Percentiles rank a stretch among this genome's conserved stretches.
Conservation (phyloP, 1,139 yeast species). For the Debaryomyces psychrophilus region DNA sequence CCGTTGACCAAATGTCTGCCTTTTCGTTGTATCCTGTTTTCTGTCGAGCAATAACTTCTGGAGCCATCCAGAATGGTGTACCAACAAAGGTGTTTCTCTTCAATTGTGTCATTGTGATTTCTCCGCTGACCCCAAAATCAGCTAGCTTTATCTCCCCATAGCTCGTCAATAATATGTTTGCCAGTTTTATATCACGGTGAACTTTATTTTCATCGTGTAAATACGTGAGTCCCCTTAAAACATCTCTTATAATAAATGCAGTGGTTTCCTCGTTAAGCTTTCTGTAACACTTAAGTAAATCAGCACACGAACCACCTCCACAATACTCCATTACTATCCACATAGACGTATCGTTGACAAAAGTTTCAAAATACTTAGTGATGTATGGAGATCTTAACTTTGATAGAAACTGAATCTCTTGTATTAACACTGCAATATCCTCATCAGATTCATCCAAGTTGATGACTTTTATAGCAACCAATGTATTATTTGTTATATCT, state of each 20-base stretch:
- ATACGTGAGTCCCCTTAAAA: constrained; percentile 67
- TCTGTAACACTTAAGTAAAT: constrained; percentile 58
- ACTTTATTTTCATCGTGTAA: constrained; percentile 72
- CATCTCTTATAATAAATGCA: constrained; percentile 60
- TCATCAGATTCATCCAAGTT: constrained; percentile 76
- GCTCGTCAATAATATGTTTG: constrained; percentile 70
- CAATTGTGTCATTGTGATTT: constrained; percentile 61
- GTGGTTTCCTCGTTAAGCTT: constrained; percentile 59
- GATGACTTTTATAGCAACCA: constrained; percentile 79
- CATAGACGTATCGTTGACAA: constrained; percentile 64
- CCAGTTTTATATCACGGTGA: constrained; percentile 87
- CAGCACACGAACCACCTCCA: constrained; percentile 90
- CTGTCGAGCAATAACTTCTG: constrained; percentile 65
- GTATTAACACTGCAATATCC: constrained; percentile 67
- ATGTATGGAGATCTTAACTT: constrained; percentile 65
- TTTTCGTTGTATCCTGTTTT: constrained; percentile 68
- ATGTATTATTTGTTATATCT: constrained; percentile 30
- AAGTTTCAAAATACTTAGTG: constrained; percentile 66
- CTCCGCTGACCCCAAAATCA: constrained; percentile 89
- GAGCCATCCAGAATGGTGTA: constrained; percentile 95
- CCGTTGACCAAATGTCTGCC: constrained; percentile 89
- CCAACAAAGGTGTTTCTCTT: constrained; percentile 80
- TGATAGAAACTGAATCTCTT: constrained; percentile 75
- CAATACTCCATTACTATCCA: constrained; percentile 94
- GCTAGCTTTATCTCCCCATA: constrained; percentile 70